Conservation (phyloP, 1,284 basidiomycete species). For the Sanghuangporus sanghuang region DNA sequence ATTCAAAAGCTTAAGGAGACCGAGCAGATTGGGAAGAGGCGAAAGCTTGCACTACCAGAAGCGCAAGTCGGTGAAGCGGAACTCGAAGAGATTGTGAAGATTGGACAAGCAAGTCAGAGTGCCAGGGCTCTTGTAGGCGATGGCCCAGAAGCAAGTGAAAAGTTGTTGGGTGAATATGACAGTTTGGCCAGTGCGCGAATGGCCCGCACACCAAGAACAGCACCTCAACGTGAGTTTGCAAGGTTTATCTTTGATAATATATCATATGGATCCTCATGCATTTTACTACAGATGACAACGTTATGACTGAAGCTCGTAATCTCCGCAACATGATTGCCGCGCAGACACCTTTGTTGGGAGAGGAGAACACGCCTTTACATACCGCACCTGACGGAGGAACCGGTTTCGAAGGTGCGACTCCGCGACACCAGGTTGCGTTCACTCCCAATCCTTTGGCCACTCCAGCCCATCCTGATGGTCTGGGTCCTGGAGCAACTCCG, state of each 20-base stretch:
- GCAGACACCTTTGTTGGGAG: slow-evolving; percentile 94
- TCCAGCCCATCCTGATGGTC: slow-evolving; percentile 49
- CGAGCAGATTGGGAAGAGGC: slow-evolving; percentile 86
- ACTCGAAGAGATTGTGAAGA: slow-evolving; percentile 98
- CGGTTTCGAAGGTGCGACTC: slow-evolving; percentile 89
- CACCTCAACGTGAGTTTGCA: slow-evolving; percentile 74
- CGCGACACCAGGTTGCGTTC: slow-evolving; percentile 80
- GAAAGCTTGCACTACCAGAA: slow-evolving; percentile 81
- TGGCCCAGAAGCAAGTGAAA: slow-evolving; percentile 80
- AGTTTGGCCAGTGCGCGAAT: slow-evolving; percentile 83
- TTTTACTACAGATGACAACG: slow-evolving; percentile 69
- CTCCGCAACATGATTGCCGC: slow-evolving; percentile 87
- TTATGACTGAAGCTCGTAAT: slow-evolving; percentile 94
- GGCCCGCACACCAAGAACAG: slow-evolving; percentile 90
- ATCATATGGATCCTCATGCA: slow-evolving; percentile 11
- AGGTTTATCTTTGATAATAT: slow-evolving; percentile 1
- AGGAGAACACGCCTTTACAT: slow-evolving; percentile 93
- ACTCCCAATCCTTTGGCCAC: slow-evolving; percentile 96
- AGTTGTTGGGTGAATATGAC: slow-evolving; percentile 89
- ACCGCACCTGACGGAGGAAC: slow-evolving; percentile 67
- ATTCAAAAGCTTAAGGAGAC: slow-evolving; percentile 97
- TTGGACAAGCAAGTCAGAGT: slow-evolving; percentile 88
- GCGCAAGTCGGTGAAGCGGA: slow-evolving; percentile 97
- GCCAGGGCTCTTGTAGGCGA: slow-evolving; percentile 80
- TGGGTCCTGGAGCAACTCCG: slow-evolving; percentile 60